Evolutionary conservation across 2,329 filamentous ascomycete genomes (phyloP), one percentile per base, ranked within the genome.

Genomic region (Thielaviopsis cerberus): DNA sequence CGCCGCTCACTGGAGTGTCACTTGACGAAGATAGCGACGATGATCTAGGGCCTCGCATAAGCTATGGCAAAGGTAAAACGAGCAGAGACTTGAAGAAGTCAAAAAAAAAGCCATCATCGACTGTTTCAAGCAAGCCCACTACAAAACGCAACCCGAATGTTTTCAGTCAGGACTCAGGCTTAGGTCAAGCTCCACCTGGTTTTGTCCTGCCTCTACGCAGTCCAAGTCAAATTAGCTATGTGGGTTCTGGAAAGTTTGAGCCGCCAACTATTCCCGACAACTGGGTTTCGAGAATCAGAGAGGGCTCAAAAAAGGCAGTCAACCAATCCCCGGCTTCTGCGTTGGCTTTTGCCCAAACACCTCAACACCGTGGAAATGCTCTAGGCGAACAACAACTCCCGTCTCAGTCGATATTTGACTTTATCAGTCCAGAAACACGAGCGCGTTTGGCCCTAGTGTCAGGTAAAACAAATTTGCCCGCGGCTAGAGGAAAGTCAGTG

Each of bases 401-500:
- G 0, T 88, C 88, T 0, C 96, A 97, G 71, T 97, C 92, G 0
- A 83, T 98, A 2, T 98, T 97, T 68, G 90, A 97, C 70, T 98
- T 86, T 69, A 77, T 98, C 63, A 86, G 86, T 0, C 76, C 87
- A 0, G 78, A 85, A 34, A 81, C 86, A 3, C 82, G 92, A 61
- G 84, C 91, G 55, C 81, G 83, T 25, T 77, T 98, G 51, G 88
- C 78, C 2, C 76, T 80, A 11, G 82, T 82, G 0, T 88, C 88
- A 1, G 90, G 90, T 1, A 88, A 82, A 59, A 70, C 71, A 2
- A 80, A 91, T 65, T 77, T 98, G 1, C 92, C 92, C 0, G 80
- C 81, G 7, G 92, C 85, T 0, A 73, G 83, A 1, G 82, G 86
- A 56, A 87, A 96, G 70, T 4, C 34, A n/a, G 15, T 61, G 27